phyloP scores from a whole-genome alignment of 208 protist species.

The Trypanosoma cruzi region DNA sequence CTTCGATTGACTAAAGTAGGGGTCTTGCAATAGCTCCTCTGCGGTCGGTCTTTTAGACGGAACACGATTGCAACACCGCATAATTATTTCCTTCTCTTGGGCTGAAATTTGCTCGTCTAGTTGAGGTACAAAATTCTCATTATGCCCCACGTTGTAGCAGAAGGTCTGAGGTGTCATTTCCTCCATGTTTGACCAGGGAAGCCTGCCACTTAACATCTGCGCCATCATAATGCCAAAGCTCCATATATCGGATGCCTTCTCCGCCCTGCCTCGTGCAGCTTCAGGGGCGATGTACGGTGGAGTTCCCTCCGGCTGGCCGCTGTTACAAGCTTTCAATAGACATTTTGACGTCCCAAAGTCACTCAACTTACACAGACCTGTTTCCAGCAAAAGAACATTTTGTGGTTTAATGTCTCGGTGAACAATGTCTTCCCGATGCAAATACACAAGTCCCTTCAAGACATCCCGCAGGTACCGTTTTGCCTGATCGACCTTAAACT shows the following conservation, averaged over 20 bases:
- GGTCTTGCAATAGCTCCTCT: slow-evolving; percentile 42
- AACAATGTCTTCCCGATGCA: slow-evolving; percentile 79
- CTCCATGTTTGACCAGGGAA: slow-evolving; percentile 50
- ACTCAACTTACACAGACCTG: slow-evolving; percentile 85
- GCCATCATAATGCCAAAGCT: slow-evolving; percentile 85
- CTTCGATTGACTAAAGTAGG: slow-evolving; percentile 42
- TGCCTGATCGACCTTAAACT: slow-evolving; percentile 46
- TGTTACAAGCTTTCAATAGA: slow-evolving; percentile 40
- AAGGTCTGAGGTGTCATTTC: slow-evolving; percentile 40
- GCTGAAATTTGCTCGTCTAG: slow-evolving; percentile 32
- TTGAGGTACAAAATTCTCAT: slow-evolving; percentile 35
- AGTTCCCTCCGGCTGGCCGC: slow-evolving; percentile 53
- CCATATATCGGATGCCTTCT: slow-evolving; percentile 74
- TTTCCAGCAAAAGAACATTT: slow-evolving; percentile 82
- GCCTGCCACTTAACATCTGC: slow-evolving; percentile 61
- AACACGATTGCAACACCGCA: slow-evolving; percentile 42
- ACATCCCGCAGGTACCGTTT: slow-evolving; percentile 67
- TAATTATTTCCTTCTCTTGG: slow-evolving; percentile 48
- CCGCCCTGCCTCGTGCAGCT: slow-evolving; percentile 50
- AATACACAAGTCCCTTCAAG: slow-evolving; percentile 75
- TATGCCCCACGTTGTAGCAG: slow-evolving; percentile 41
- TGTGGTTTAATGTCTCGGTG: slow-evolving; percentile 94
- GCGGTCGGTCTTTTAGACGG: slow-evolving; percentile 46
- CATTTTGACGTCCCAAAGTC: slow-evolving; percentile 85
- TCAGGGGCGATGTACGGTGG: slow-evolving; percentile 82